Base-by-base conservation (phyloP, 106 monocot genomes). In the Alisma plantagoaquatica region DNA sequence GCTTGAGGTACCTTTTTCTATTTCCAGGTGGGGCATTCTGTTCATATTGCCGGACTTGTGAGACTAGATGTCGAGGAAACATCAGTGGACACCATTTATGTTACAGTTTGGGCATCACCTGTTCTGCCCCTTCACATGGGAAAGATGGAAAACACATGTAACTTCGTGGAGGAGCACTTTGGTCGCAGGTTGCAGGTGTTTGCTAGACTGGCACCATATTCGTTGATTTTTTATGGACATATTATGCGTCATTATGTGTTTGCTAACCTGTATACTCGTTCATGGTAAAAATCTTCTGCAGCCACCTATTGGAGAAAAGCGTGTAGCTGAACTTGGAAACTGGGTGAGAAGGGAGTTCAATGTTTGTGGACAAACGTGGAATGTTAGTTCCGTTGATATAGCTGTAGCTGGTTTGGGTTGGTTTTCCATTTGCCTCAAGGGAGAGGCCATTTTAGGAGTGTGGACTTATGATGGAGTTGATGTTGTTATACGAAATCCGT, bases 71-170 rank as follows among this genome's bases (percentile, higher is more conserved):
- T 96, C 25, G 89, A 81, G 69, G 78, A 96, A 65, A 50, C 64
- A 59, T 71, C 74, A 14, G 73, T 69, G 12, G 75, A 71, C 2
- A 68, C 84, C 6, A 66, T 81, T 20, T 96, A 96, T 46, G 25
- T 96, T 46, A 96, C 96, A 21, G 78, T 96, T 25, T 96, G 88
- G 88, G 96, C 96, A 49, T 96, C 96, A 28, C 52, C 78, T 22
- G 76, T 84, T 49, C 80, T 96, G 38, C 89, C 96, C 29, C 84
- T 96, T 27, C 96, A 96, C 70, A 89, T 96, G 96, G 96, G 96
- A 26, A 88, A 78, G 71, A 76, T 68, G 20, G 84, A 84, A 31
- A 78, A 84, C 25, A 68, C 84, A 15, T 70, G 73, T 38, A 41
- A 57, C 30, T 70, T 96, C 73, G 64, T 74, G 9, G 73, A 79